Base-by-base conservation (phyloP, 495 filamentous ascomycete genomes). In the Penicillium riverlandense region DNA sequence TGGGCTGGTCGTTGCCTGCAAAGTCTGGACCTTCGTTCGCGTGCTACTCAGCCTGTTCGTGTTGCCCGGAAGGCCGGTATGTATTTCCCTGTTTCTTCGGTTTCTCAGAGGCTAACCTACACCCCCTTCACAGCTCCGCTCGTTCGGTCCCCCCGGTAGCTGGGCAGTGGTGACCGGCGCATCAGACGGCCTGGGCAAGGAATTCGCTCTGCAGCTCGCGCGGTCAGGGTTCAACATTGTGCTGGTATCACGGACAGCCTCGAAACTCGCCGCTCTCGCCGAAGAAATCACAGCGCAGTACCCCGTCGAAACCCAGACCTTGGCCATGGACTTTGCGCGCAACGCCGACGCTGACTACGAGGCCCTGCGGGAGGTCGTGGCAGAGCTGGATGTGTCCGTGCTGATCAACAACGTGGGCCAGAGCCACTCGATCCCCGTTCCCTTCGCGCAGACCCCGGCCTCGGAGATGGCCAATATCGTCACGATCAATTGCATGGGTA, bases 391-490 rank as follows among this genome's bases (percentile, higher is more conserved):
- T 45, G 72, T 99, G 11, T 82, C 84, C 35, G 81, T 99, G 49
- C 70, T 99, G 44, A 73, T 99, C 69, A 99, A 99, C 76, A 99
- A 99, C 59, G 94, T 99, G 39, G 94, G 94, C 50, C 84, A 86
- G 65, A 88, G 83, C 62, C 94, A 97, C 72, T 82, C 76, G 58
- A 94, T 96, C 41, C 94, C 94, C 11, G 87, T 90, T 8, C 80
- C 90, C 0, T 99, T 97, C 71, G 69, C 84, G 27, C 69, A 85
- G 54, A 96, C 90, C 6, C 63, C 80, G 10, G 70, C 80, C 47
- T 68, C 82, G 36, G 94, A 97, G 69, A 78, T 97, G 67, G 69
- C 76, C 49, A 78, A 87, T 55, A 99, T 99, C 57, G 80, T 99
- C 69, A 88, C 80, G 33, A 87, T 97, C 75, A 99, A 99, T 70